Evolutionary conservation across 352 stramenopile species (phyloP).

Genomic region (Phytophthora tubulina): DNA sequence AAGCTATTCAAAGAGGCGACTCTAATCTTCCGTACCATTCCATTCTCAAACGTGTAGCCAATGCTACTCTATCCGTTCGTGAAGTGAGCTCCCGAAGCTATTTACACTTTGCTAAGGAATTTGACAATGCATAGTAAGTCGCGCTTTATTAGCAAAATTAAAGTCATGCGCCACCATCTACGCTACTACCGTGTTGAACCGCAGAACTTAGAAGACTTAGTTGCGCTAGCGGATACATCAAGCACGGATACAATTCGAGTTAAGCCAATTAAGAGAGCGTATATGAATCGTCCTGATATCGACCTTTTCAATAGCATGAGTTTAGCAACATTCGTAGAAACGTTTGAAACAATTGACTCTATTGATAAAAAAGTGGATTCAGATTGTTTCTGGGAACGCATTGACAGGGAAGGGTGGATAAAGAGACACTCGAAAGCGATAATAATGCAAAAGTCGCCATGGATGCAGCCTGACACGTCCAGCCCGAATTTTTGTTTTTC

Average conservation of each 20-base stretch:
- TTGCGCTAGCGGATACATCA: not conserved
- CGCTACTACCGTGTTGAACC: slow-evolving; percentile 18
- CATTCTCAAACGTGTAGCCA: slow-evolving; percentile 7
- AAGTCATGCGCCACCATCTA: not conserved
- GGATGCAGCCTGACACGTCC: not conserved
- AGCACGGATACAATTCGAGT: slow-evolving; percentile 1
- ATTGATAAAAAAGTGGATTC: too few relatives aligned
- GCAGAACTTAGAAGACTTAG: not conserved
- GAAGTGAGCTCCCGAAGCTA: slow-evolving; percentile 4
- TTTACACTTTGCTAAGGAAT: slow-evolving; percentile 2
- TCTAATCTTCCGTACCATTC: slow-evolving; percentile 5
- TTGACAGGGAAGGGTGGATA: slow-evolving; percentile 9
- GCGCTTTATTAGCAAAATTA: slow-evolving; percentile 4
- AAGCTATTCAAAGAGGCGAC: slow-evolving; percentile 16
- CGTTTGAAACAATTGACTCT: not conserved
- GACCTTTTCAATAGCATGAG: slow-evolving; percentile 5
- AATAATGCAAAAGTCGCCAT: slow-evolving; percentile 9
- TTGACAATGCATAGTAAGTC: slow-evolving; percentile 17
- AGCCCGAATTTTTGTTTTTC: not conserved
- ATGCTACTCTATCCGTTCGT: slow-evolving; percentile 1
- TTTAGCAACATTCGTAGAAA: slow-evolving; percentile 13
- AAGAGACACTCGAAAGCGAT: not conserved
- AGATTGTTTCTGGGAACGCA: not conserved
- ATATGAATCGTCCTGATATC: slow-evolving; percentile 4
- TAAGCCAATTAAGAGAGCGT: slow-evolving; percentile 3